A percentile compares a stretch with the other conserved stretches of the same genome.
Conservation (phyloP, 495 filamentous ascomycete genomes). For the Tuber umbilicatum region DNA sequence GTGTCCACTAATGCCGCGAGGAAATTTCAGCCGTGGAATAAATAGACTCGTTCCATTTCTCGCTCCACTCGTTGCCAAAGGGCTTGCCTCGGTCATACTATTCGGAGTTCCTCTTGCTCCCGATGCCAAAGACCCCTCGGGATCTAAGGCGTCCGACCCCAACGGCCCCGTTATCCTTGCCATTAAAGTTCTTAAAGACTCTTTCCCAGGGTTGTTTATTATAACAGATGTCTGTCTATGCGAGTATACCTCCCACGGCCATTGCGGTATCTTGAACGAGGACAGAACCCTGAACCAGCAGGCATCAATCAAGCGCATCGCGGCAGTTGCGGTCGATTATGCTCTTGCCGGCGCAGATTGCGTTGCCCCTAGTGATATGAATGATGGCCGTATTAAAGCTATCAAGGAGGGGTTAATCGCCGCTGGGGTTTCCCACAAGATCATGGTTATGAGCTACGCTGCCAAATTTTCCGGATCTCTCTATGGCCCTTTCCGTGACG, state of each 20-base stretch:
- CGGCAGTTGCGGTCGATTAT: conserved; percentile 87
- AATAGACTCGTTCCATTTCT: conserved; percentile 81
- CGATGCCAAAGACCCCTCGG: conserved; percentile 78
- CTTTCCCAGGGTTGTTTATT: conserved; percentile 84
- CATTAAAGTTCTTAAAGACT: conserved; percentile 71
- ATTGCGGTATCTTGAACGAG: conserved; percentile 89
- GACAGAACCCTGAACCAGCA: conserved; percentile 89
- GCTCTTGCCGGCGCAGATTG: conserved; percentile 91
- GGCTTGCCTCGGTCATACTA: conserved; percentile 83
- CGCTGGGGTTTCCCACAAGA: conserved; percentile 77
- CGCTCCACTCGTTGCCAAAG: conserved; percentile 75
- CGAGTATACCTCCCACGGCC: conserved; percentile 98
- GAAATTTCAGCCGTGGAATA: conserved; percentile 58
- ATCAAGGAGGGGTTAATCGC: conserved; percentile 96
- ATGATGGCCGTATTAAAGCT: conserved; percentile 89
- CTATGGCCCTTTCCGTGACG: conserved; percentile 92
- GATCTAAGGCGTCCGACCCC: conserved; percentile 89
- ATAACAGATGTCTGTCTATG: conserved; percentile 91
- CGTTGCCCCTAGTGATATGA: conserved; percentile 97
- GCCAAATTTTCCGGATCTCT: conserved; percentile 95
- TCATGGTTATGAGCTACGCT: conserved; percentile 91
- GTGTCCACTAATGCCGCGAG: conserved; percentile 8
- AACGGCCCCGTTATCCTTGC: conserved; percentile 80
- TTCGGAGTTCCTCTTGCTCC: conserved; percentile 84
- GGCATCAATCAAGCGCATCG: conserved; percentile 84